Evolutionary conservation across 78 protist species (phyloP).

Genomic region (Creolimax fragrantissima): DNA sequence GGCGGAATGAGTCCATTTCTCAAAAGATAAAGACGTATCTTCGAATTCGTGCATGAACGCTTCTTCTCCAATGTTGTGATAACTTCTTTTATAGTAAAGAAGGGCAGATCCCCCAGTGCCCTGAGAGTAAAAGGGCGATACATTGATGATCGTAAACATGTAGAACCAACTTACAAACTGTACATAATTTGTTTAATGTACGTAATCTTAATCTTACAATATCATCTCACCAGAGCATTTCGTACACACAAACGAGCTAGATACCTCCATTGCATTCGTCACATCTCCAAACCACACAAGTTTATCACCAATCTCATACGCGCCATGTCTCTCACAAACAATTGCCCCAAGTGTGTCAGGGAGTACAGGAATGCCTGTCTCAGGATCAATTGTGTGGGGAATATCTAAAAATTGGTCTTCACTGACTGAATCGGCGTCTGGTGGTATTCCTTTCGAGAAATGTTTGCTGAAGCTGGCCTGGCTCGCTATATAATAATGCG

Average conservation of each 20-base stretch:
- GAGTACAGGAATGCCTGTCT: not conserved
- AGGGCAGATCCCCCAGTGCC: not conserved
- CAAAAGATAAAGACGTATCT: not conserved
- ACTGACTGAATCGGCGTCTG: not conserved
- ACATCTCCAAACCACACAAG: not conserved
- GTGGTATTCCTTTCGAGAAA: not conserved
- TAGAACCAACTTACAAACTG: too few relatives aligned
- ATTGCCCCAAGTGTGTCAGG: not conserved
- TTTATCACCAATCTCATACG: not conserved
- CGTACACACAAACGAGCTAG: too few relatives aligned
- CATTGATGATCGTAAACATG: too few relatives aligned
- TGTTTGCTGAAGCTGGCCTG: not conserved
- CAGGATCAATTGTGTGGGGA: not conserved
- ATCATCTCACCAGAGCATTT: too few relatives aligned
- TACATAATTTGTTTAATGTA: too few relatives aligned
- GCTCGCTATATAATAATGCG: not conserved
- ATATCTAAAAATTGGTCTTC: not conserved
- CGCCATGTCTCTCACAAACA: not conserved
- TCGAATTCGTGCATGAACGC: not conserved
- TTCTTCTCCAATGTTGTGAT: not conserved
- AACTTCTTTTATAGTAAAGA: not conserved
- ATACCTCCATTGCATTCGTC: not conserved
- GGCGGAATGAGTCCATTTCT: not conserved
- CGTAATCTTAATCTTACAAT: too few relatives aligned
- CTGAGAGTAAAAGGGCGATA: too few relatives aligned